Conservation (phyloP, 345 rosid species). For the Schrenkiella parvula region DNA sequence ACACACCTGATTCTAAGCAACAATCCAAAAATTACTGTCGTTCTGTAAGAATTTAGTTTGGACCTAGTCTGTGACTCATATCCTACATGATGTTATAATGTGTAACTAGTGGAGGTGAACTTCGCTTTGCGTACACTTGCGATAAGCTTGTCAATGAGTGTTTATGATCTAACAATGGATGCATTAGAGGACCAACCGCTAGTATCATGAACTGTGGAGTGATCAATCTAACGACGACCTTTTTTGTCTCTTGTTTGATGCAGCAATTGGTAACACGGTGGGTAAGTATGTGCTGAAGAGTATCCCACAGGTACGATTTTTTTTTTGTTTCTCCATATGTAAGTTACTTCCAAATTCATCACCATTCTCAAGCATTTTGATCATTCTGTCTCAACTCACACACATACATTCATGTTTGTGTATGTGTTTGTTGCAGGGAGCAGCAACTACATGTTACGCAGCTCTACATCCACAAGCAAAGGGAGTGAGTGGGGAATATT, state of each 20-base stretch:
- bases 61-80: neutral
- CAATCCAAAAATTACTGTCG: neutral
- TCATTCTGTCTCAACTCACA: neutral
- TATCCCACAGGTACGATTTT: constrained; percentile 55
- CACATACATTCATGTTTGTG: neutral
- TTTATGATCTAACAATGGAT: neutral
- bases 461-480: constrained; percentile 66
- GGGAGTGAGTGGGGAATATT: constrained; percentile 68
- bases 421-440: constrained; percentile 49
- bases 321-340: neutral
- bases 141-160: neutral
- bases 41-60: neutral
- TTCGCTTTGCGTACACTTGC: neutral
- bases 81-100: neutral
- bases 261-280: constrained; percentile 41
- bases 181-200: neutral
- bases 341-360: neutral
- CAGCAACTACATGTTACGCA: constrained; percentile 73
- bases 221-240: neutral
- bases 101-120: neutral
- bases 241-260: constrained; percentile 6
- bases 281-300: constrained; percentile 50
- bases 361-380: neutral
- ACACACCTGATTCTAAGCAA: neutral
- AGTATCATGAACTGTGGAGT: neutral